Base-by-base conservation (phyloP, 2,329 filamentous ascomycete genomes). In the Fonsecaea erecta region DNA sequence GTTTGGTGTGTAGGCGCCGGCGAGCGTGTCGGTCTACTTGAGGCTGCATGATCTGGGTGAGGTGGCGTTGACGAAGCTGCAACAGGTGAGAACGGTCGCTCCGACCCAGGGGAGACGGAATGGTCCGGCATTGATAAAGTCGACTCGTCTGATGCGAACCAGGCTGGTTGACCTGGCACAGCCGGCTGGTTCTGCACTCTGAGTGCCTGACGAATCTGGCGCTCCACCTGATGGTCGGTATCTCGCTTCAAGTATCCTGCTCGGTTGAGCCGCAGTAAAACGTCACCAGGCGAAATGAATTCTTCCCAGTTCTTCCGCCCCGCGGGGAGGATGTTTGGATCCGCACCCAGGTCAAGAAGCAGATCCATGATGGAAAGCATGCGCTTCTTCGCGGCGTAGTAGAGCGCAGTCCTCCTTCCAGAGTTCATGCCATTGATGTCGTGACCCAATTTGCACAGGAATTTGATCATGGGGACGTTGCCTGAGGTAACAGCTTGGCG, bases 331-430 rank as follows among this genome's bases (percentile, higher is more conserved):
- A 73, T 68, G 52, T 70, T 71, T 54, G 69, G 57, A 69, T 73
- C 70, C 57, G 71, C 74, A 60, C 70, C 73, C 16, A 62, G 32
- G 5, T 74, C 69, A 18, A 75, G 65, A 53, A 75, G 69, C 46
- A 74, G 63, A 52, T 70, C 67, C 46, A 73, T 64, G 51, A 72
- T 70, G 24, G 70, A 62, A 57, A 72, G 52, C 59, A 69, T 64
- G 54, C 70, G 26, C 26, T 68, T 71, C 63, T 65, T 70, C 40
- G 67, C 71, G 35, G 73, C 73, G 62, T 71, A 71, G 51, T 73
- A 72, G 54, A 75, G 69, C 48, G 73, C 71, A 62, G 72, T 74
- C 64, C 68, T 69, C 56, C 69, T 71, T 65, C 70, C 68, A 35
- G 70, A 69, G 52, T 73, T 64, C 58, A 63, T 69, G 48, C 65